A percentile compares a stretch with the other conserved stretches of the same genome.
Conservation (phyloP, 2,329 filamentous ascomycete species). For the Talaromyces verruculosus region DNA sequence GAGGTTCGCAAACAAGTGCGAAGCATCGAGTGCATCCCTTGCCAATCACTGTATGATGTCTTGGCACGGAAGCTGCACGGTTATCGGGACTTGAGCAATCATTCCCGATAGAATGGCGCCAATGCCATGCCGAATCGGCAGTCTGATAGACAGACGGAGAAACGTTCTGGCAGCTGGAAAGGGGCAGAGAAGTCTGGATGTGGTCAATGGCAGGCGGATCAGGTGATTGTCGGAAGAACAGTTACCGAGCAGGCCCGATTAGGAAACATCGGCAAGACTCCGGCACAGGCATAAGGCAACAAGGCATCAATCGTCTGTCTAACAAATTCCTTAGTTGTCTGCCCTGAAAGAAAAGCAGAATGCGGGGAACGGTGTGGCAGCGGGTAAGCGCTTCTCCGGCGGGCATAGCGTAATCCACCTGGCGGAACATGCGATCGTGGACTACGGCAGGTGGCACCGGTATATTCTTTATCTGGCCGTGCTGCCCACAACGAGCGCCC, state of each 20-base stretch:
- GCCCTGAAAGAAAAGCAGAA: background rate
- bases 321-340: too few species aligned
- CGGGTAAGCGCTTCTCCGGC: slow-evolving; percentile 21
- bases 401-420: background rate
- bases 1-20: background rate
- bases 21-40: background rate
- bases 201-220: background rate
- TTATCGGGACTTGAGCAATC: background rate
- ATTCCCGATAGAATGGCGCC: background rate
- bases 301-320: background rate
- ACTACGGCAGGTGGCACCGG: slow-evolving; percentile 17
- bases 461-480: background rate
- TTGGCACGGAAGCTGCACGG: background rate
- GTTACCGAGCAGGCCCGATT: background rate
- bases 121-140: background rate
- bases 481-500: too few species aligned
- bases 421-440: background rate
- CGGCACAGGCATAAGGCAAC: background rate
- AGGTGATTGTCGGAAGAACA: background rate
- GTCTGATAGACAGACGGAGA: background rate
- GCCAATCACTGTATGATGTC: too few species aligned
- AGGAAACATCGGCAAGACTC: background rate
- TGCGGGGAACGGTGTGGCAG: background rate
- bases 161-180: background rate
- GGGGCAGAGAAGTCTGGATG: background rate